Conservation (phyloP, 2,329 filamentous ascomycete species). For the Fusarium sp. region DNA sequence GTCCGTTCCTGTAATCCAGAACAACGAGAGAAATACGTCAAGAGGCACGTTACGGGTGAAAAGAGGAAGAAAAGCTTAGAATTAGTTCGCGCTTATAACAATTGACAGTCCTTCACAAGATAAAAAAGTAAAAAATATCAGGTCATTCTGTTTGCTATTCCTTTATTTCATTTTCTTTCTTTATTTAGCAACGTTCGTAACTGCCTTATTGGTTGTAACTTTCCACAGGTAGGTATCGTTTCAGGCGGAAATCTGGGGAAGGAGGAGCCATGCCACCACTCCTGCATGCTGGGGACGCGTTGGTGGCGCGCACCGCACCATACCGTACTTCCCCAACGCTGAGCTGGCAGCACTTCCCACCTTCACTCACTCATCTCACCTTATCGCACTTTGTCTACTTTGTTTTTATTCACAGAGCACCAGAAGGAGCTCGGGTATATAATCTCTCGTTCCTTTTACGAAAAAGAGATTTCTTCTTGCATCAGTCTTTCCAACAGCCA, state of each 20-base stretch:
- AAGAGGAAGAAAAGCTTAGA: background rate
- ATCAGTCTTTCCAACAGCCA: background rate
- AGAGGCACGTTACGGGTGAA: background rate
- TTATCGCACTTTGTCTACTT: constrained; percentile 26
- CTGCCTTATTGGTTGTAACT: background rate
- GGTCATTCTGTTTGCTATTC: background rate
- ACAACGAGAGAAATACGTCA: background rate
- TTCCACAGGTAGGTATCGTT: background rate
- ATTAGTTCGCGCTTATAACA: background rate
- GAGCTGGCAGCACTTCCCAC: constrained; percentile 23
- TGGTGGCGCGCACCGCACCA: constrained; percentile 30
- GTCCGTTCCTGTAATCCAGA: constrained; percentile 59
- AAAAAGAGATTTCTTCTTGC: background rate
- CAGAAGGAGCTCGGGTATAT: background rate
- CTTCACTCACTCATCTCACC: constrained; percentile 29
- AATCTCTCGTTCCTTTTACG: background rate
- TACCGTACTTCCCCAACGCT: constrained; percentile 13
- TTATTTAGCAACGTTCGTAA: background rate
- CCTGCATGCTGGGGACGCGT: constrained; percentile 36
- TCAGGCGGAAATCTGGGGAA: background rate
- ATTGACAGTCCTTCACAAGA: background rate
- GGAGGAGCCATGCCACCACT: constrained; percentile 1
- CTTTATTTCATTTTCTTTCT: background rate
- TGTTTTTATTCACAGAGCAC: constrained; percentile 11
- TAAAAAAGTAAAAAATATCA: background rate